Evolutionary conservation across 2,329 filamentous ascomycete species (phyloP).

Genomic region (Fusarium agapanthi): DNA sequence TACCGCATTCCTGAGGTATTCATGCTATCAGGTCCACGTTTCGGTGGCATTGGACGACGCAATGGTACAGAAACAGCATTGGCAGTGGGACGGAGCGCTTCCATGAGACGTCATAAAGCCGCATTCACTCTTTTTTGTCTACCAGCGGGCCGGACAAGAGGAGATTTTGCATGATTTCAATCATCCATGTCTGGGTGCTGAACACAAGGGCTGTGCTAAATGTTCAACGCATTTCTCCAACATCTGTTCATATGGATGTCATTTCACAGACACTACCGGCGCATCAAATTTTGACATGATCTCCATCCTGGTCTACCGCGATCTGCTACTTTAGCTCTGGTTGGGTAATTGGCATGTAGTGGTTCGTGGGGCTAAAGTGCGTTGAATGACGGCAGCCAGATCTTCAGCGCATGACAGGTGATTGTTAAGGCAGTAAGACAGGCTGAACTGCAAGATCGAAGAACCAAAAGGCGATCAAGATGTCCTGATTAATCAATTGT

Average conservation of each 20-base stretch:
- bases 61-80: slow-evolving; percentile 10
- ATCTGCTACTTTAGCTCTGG: slow-evolving; percentile 8
- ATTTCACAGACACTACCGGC: neutral
- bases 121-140: slow-evolving; percentile 12
- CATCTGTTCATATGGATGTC: neutral
- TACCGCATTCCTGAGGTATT: slow-evolving; percentile 23
- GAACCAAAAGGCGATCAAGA: slow-evolving; percentile 26
- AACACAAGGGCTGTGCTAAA: neutral
- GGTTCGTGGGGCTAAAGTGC: slow-evolving; percentile 31
- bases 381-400: slow-evolving; percentile 19
- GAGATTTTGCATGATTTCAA: neutral
- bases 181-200: neutral
- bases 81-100: slow-evolving; percentile 21
- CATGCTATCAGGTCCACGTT: slow-evolving; percentile 24
- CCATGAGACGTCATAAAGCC: slow-evolving; percentile 30
- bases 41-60: slow-evolving; percentile 30
- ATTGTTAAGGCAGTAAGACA: slow-evolving; percentile 33
- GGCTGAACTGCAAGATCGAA: slow-evolving; percentile 29
- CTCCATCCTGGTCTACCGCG: slow-evolving; percentile 11
- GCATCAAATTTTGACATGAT: neutral
- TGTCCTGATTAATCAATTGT: slow-evolving; percentile 2
- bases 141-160: neutral
- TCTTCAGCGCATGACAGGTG: slow-evolving; percentile 28
- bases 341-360: slow-evolving; percentile 34
- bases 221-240: neutral